Evolutionary conservation across 1,284 basidiomycete genomes (phyloP).

Genomic region (Ustilago cynodontis): DNA sequence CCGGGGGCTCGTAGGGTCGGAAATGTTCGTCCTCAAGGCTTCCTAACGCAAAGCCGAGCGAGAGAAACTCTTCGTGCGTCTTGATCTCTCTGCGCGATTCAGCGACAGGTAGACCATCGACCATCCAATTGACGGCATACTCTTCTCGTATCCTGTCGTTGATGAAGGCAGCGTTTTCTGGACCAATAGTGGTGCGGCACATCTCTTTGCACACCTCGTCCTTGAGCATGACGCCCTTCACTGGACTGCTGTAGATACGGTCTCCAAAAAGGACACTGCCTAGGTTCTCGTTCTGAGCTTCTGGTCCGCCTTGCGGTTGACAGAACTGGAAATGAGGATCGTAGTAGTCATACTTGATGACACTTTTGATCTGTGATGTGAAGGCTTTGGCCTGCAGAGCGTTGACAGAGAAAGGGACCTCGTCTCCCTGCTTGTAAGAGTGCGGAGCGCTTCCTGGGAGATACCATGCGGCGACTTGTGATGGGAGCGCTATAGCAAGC

Average conservation of each 20-base stretch:
- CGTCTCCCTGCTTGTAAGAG: conserved; percentile 67
- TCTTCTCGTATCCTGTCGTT: conserved; percentile 91
- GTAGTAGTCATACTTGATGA: conserved; percentile 79
- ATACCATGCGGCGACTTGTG: conserved; percentile 62
- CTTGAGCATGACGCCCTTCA: conserved; percentile 82
- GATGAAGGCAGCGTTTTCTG: conserved; percentile 85
- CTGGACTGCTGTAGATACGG: conserved; percentile 90
- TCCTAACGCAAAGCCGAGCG: conserved; percentile 71
- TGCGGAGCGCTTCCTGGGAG: conserved; percentile 70
- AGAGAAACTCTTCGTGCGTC: conserved; percentile 75
- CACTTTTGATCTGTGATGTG: conserved; percentile 61
- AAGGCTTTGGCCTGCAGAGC: conserved; percentile 68
- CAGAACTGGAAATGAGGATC: conserved; percentile 88
- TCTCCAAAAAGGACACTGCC: conserved; percentile 96
- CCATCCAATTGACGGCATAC: conserved; percentile 93
- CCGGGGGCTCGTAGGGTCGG: conserved; percentile 61
- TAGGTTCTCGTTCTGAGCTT: conserved; percentile 86
- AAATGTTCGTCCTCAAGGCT: conserved; percentile 69
- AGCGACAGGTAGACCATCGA: conserved; percentile 92
- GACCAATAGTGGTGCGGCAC: conserved; percentile 78
- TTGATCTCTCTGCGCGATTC: conserved; percentile 50
- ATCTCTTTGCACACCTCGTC: conserved; percentile 81
- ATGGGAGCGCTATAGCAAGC: conserved; percentile 22
- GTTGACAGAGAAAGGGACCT: conserved; percentile 69
- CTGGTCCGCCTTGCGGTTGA: conserved; percentile 79